phyloP scores from a whole-genome alignment of 352 stramenopile species.

The Phytophthora lateralis region DNA sequence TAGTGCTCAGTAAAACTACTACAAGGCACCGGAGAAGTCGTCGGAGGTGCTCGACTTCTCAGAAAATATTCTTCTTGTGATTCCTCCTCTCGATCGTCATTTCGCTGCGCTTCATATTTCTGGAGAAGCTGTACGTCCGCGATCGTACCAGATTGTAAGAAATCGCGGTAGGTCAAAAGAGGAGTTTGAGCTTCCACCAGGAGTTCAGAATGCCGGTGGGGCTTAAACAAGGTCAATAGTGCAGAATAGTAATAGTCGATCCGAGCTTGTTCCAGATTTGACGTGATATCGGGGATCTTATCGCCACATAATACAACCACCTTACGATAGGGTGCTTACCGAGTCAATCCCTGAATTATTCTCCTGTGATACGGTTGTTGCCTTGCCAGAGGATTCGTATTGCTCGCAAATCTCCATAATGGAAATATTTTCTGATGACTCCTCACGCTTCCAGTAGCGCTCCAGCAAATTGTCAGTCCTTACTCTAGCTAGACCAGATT shows the following conservation, averaged over 20 bases:
- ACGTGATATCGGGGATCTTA: not conserved
- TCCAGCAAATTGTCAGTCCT: not conserved
- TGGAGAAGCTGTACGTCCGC: not conserved
- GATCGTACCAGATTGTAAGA: not conserved
- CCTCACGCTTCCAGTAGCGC: conserved; percentile 12
- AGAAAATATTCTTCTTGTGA: conserved; percentile 7
- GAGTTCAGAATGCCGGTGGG: not conserved
- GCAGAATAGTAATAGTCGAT: conserved; percentile 3
- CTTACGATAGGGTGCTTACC: not conserved
- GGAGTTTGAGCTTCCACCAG: not conserved
- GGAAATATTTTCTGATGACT: not conserved
- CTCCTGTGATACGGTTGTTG: not conserved
- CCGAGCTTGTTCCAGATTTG: not conserved
- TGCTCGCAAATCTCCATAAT: conserved; percentile 22
- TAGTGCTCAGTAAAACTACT: not conserved
- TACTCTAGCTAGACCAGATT: not conserved
- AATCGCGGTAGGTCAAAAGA: not conserved
- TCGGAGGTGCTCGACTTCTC: not conserved
- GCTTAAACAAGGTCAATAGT: not conserved
- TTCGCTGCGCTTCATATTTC: not conserved
- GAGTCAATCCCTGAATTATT: not conserved
- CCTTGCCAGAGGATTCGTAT: conserved; percentile 4
- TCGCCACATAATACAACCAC: not conserved
- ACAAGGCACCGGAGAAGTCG: not conserved
- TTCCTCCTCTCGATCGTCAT: not conserved